Conservation (phyloP, 1,284 basidiomycete species). For the Cutaneotrichosporon dermatis region DNA sequence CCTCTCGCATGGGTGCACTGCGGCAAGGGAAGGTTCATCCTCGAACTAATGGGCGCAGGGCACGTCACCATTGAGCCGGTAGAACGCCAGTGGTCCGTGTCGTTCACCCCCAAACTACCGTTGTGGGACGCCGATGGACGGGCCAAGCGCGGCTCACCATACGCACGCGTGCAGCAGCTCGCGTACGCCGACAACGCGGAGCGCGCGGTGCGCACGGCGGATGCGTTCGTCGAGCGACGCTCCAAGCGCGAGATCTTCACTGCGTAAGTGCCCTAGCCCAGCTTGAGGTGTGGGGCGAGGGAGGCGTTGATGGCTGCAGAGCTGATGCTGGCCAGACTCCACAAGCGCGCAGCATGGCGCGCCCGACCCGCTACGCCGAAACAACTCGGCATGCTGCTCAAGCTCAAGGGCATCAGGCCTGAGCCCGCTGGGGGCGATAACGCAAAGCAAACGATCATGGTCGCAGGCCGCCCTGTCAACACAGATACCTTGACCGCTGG, state of each 20-base stretch:
- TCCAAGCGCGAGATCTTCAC: conserved; percentile 19
- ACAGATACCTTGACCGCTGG: background rate
- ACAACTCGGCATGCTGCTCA: conserved; percentile 63
- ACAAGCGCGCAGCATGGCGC: conserved; percentile 70
- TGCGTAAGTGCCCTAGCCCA: conserved; percentile 13
- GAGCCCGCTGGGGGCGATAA: conserved; percentile 1
- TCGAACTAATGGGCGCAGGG: conserved; percentile 70
- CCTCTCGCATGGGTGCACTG: conserved; percentile 60
- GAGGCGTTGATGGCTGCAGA: background rate
- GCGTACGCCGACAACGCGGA: conserved; percentile 32
- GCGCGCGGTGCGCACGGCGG: conserved; percentile 49
- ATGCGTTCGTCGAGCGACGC: conserved; percentile 33
- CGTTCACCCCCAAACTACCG: conserved; percentile 24
- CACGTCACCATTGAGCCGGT: conserved; percentile 62
- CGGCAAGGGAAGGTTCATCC: conserved; percentile 66
- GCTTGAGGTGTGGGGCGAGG: too few relatives aligned
- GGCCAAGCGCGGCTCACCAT: conserved; percentile 19
- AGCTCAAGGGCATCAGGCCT: conserved; percentile 49
- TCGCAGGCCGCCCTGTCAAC: background rate
- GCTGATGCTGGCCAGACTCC: too few relatives aligned
- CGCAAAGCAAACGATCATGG: background rate
- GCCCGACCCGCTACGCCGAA: conserved; percentile 59
- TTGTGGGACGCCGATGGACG: background rate
- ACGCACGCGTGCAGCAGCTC: conserved; percentile 14
- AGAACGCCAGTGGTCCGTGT: conserved; percentile 23